Evolutionary conservation across 2,329 filamentous ascomycete species (phyloP), one percentile per base, ranked within the genome.

Genomic region (Lasiodiplodia citricola): DNA sequence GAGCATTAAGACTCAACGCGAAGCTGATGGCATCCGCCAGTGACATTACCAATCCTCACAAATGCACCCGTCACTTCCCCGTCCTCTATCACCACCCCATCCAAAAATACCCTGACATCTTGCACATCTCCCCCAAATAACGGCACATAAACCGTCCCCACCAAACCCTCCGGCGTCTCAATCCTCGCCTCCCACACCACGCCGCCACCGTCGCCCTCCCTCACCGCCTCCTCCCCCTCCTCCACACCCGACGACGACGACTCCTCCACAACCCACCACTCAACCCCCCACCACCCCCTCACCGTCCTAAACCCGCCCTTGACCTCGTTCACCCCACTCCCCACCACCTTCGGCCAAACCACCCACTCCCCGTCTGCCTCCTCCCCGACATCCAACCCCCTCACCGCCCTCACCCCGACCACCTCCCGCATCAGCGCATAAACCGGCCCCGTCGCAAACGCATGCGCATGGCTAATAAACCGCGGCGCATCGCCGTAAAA

Each of bases 161-260:
- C 7, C 52, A 55, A 55, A 0, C 52, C 52, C 21, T 14, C 23
- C 23, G 52, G 52, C 23, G 52, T 55, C 52, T 55, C 52, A 5
- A 55, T 14, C 23, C 52, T 55, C 23, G 52, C 52, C 52, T 31
- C 52, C 52, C 23, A 55, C 52, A 55, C 50, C n/a, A 51, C 50
- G 3, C 50, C 21, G 3, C 50, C 6, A 0, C 8, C 4, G 4
- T 28, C 28, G 4, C 1, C 23, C 50, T 2, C 16, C 50, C 3
- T 1, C 50, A 0, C n/a, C 50, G 2, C 44, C 14, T 11, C 13
- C 44, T 2, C 41, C 14, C 0, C 21, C 50, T 52, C 50, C 50
- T 11, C 21, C 21, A 54, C 23, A 21, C 2, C 25, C 25, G 25
- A 25, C 25, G 25, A 25, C 25, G 25, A 25, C 25, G n/a, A n/a